Conservation (phyloP, 345 rosid species). For the Eucalyptus viminalis region DNA sequence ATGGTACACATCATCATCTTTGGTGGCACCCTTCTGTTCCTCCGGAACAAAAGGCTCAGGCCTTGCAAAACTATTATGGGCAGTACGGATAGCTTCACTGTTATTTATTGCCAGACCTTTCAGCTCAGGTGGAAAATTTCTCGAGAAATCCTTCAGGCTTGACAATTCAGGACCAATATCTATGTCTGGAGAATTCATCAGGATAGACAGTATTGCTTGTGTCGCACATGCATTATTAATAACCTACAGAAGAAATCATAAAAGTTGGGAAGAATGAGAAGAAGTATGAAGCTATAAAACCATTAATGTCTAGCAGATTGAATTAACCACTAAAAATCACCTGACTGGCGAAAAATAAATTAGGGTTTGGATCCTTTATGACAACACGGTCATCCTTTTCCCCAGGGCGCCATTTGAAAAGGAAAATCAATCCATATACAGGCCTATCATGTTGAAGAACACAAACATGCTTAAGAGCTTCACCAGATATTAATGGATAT, state of each 20-base stretch:
- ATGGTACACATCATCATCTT: conserved; percentile 96
- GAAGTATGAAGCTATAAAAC: neutral
- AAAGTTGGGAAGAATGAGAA: neutral
- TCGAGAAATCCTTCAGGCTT: conserved; percentile 76
- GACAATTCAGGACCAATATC: conserved; percentile 86
- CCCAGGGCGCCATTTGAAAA: neutral
- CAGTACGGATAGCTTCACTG: conserved; percentile 82
- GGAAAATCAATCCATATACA: conserved; percentile 87
- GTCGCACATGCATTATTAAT: conserved; percentile 99
- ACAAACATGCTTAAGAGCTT: neutral
- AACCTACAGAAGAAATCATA: conserved; percentile 25
- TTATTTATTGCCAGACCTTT: conserved; percentile 95
- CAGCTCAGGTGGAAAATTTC: conserved; percentile 85
- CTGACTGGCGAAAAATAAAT: conserved; percentile 92
- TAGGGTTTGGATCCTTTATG: conserved; percentile 63
- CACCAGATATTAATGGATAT: neutral
- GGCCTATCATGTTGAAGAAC: conserved; percentile 41
- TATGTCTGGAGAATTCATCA: conserved; percentile 77
- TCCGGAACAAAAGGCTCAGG: conserved; percentile 94
- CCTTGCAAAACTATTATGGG: conserved; percentile 97
- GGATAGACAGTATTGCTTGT: conserved; percentile 89
- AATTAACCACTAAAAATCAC: conserved; percentile 10
- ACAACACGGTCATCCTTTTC: conserved; percentile 65
- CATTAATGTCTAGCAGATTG: neutral
- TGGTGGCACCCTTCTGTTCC: conserved; percentile 80